These are phyloP conservation scores for Pyrenochaeta sp. DNA, from an alignment of 2,329 filamentous ascomycete genomes.

Conservation along the genomic window DNA sequence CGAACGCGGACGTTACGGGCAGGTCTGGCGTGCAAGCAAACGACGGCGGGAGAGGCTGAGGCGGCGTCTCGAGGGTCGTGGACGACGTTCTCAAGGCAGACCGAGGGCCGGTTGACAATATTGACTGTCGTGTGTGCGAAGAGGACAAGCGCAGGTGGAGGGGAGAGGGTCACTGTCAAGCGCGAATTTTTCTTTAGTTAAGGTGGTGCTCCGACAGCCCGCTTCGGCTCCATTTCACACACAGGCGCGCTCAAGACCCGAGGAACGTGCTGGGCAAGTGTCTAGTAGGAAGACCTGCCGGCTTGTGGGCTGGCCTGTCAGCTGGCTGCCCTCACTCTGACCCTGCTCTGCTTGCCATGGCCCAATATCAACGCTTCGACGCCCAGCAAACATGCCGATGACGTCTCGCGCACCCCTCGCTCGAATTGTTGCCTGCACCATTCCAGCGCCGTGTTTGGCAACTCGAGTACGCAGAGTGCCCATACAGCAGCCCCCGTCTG, in stretches of 20 bases:
- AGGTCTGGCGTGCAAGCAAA: conserved; percentile 11
- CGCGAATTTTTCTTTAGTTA: conserved; percentile 28
- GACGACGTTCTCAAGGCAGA: conserved; percentile 34
- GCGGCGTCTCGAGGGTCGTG: conserved; percentile 37
- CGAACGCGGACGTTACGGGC: conserved; percentile 22
- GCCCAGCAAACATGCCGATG: conserved; percentile 22
- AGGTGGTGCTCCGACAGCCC: conserved; percentile 26
- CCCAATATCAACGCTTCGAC: conserved; percentile 11
- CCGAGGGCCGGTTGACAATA: conserved; percentile 39
- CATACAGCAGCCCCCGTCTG: neutral
- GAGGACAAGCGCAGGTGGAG: conserved; percentile 36
- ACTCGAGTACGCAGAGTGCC: neutral
- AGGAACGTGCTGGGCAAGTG: conserved; percentile 21
- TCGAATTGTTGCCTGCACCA: conserved; percentile 12
- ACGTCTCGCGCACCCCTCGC: conserved; percentile 24
- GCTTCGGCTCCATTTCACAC: conserved; percentile 24
- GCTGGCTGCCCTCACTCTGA: neutral
- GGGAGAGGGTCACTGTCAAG: conserved; percentile 30
- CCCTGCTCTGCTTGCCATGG: conserved; percentile 9
- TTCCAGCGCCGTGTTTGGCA: neutral
- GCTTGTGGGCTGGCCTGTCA: conserved; percentile 5
- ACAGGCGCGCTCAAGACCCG: conserved; percentile 16
- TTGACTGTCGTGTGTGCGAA: conserved; percentile 46
- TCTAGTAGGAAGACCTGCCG: conserved; percentile 2
- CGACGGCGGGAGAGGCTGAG: conserved; percentile 31